phyloP scores from a whole-genome alignment of 225 moss, liverwort and hornwort genomes.

The Pseudisothecium myosuroides region DNA sequence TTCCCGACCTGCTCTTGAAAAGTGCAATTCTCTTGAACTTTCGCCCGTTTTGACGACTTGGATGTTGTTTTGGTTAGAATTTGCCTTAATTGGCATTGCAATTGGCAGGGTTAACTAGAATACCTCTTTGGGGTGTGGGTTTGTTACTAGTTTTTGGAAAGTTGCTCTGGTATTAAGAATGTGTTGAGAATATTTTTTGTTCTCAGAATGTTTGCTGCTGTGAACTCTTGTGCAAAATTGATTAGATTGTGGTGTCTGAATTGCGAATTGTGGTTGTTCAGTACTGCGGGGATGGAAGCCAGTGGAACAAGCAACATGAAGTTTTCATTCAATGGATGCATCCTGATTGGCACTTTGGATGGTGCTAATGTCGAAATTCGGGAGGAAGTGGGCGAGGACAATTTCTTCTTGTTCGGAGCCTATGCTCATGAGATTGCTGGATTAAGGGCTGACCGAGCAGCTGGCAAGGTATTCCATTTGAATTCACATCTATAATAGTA shows the following conservation, averaged over 20 bases:
- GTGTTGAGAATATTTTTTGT: neutral
- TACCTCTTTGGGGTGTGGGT: neutral
- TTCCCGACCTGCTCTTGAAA: neutral
- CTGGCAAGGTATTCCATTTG: constrained; percentile 54
- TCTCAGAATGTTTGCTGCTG: neutral
- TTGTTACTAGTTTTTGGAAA: neutral
- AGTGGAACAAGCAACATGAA: constrained; percentile 99
- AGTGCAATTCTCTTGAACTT: neutral
- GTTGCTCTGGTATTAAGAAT: neutral
- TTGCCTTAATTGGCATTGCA: neutral
- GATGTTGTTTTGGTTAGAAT: neutral
- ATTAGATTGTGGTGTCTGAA: neutral
- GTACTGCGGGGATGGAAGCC: constrained; percentile 97
- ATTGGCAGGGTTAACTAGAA: neutral
- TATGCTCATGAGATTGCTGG: constrained; percentile 61
- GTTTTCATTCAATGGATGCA: constrained; percentile 81
- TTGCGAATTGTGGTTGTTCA: constrained; percentile 9
- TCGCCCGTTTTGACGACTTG: neutral
- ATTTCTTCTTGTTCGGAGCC: constrained; percentile 90
- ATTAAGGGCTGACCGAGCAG: constrained; percentile 59
- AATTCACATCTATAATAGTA: neutral
- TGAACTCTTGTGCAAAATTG: neutral
- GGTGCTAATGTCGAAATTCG: constrained; percentile 93
- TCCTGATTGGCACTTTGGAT: constrained; percentile 87
- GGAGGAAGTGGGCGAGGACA: constrained; percentile 87